A percentile compares a stretch with the other conserved stretches of the same genome.
phyloP scores from a whole-genome alignment of 768 basidiomycete species.

The Tremella fuciformis region DNA sequence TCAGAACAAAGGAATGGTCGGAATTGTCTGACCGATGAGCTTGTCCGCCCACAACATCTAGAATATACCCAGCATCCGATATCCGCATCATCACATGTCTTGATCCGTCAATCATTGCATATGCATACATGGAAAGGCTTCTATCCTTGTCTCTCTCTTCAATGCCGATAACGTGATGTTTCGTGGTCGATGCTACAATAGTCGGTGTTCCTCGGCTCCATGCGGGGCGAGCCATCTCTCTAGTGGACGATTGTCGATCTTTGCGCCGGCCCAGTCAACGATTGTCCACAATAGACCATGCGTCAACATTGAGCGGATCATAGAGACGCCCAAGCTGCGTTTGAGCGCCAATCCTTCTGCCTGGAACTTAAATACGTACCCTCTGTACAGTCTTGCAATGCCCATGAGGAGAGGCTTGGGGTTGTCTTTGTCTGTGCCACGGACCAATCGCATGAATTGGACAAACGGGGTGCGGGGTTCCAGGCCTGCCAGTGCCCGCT shows the following conservation, averaged over 20 bases:
- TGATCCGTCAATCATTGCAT: background rate
- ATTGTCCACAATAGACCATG: conserved; percentile 93
- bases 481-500: conserved; percentile 79
- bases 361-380: conserved; percentile 56
- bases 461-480: conserved; percentile 67
- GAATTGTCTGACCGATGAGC: conserved; percentile 48
- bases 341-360: no score
- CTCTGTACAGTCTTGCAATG: conserved; percentile 80
- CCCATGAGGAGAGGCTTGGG: conserved; percentile 68
- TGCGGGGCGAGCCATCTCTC: conserved; percentile 25
- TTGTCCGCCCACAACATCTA: background rate
- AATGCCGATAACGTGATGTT: background rate
- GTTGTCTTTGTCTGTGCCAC: conserved; percentile 75
- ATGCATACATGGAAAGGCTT: background rate
- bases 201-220: background rate
- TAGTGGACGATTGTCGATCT: conserved; percentile 50
- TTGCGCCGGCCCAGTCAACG: conserved; percentile 60
- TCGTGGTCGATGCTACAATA: conserved; percentile 6
- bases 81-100: background rate
- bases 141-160: background rate
- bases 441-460: conserved; percentile 72
- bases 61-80: background rate
- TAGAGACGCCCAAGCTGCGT: conserved; percentile 68
- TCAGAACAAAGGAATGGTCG: conserved; percentile 87
- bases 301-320: conserved; percentile 83